A percentile compares a stretch with the other conserved stretches of the same genome.
phyloP scores from a whole-genome alignment of 148 eudicot genomes.

The Camellia sinensis region DNA sequence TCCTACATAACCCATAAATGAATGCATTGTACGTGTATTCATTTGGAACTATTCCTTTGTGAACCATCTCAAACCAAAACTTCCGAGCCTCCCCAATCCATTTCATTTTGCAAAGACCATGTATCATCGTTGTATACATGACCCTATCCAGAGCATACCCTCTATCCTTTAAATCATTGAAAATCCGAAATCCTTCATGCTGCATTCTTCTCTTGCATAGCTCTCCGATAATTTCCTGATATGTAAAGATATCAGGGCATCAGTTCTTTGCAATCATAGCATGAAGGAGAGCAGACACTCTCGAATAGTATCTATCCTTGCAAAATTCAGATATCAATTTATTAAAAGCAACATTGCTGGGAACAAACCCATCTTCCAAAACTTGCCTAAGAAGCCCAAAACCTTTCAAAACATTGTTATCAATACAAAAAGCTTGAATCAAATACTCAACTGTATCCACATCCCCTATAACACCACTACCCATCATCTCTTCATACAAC shows the following conservation, averaged over 20 bases:
- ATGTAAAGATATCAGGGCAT: conserved; percentile 51
- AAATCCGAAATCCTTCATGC: conserved; percentile 59
- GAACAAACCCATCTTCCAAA: conserved; percentile 50
- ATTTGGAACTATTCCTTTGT: conserved; percentile 58
- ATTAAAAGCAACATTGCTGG: conserved; percentile 36
- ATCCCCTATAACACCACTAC: conserved; percentile 52
- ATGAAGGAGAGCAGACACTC: conserved; percentile 67
- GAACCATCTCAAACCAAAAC: conserved; percentile 70
- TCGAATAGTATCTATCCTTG: conserved; percentile 28
- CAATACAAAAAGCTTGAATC: conserved; percentile 64
- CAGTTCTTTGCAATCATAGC: conserved; percentile 57
- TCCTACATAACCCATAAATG: conserved; percentile 46
- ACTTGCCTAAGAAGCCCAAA: conserved; percentile 53
- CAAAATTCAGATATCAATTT: conserved; percentile 50
- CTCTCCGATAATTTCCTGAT: conserved; percentile 55
- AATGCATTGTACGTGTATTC: conserved; percentile 59
- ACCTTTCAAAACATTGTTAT: conserved; percentile 38
- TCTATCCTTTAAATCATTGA: conserved; percentile 62
- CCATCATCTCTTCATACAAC: conserved; percentile 72
- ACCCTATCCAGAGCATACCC: conserved; percentile 60
- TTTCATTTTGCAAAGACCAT: conserved; percentile 54
- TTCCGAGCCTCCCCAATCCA: conserved; percentile 52
- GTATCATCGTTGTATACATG: conserved; percentile 76
- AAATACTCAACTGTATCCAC: conserved; percentile 51
- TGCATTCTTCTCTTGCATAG: conserved; percentile 42